Base-by-base conservation (phyloP, 257 asterid species). In the Capsicum rhomboideum region DNA sequence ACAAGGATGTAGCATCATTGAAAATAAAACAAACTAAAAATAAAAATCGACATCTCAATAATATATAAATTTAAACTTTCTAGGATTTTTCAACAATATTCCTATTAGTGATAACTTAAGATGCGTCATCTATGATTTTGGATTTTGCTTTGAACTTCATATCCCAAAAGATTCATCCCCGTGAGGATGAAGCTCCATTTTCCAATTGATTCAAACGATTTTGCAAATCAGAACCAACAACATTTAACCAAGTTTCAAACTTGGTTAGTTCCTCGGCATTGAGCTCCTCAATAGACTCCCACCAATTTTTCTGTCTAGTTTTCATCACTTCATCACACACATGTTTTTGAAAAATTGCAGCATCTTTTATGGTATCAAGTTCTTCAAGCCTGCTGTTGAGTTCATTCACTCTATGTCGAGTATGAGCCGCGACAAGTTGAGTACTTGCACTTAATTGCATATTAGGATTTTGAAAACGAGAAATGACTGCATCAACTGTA, bases 401-500 rank as follows among this genome's bases (percentile, higher is more conserved):
- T 46, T 75, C 10, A 0, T 75, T 75, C 80, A 49, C 59, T 3
- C 10, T 75, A 8, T 49, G 10, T 23, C 59, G 44, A 13, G 12
- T 31, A 49, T 49, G 23, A 49, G 42, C 37, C n/a, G 44, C 44
- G 0, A 23, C 44, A 0, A 75, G 26, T 16, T 8, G 23, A 2
- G 13, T 1, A 49, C 14, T 75, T 26, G 4, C 23, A 49, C 37
- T 75, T 14, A 29, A 29, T 9, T 72, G 14, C 4, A 16, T 23
- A 23, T 14, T 0, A 16, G 37, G 44, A 16, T 49, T 75, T 9
- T 61, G 46, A 53, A 82, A 54, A 6, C 83, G 54, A 14, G 49
- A 10, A 20, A 80, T 0, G 0, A 90, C 54, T 2, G 86, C 68
- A 11, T 87, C 90, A 86, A 49, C 42, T 6, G 86, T 87, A 5